These are phyloP conservation scores for Suhomyces vadensis DNA, from an alignment of 805 yeast genomes.

Conservation along the genomic window DNA sequence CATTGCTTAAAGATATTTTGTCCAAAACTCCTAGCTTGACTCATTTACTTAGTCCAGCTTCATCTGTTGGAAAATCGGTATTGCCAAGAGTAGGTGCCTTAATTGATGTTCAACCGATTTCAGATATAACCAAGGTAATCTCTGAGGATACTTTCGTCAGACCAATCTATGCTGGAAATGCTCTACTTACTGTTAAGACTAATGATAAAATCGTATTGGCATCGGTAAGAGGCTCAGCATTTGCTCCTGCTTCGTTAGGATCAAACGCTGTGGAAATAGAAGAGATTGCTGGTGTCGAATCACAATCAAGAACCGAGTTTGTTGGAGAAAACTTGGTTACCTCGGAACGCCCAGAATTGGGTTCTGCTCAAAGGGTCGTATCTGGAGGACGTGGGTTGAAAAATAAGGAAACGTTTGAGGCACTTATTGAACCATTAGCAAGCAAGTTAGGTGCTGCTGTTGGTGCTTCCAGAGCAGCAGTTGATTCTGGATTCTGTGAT, in stretches of 20 bases:
- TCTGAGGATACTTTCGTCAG: slow-evolving; percentile 75
- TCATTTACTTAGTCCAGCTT: slow-evolving; percentile 77
- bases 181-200: slow-evolving; percentile 75
- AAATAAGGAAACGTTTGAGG: slow-evolving; percentile 82
- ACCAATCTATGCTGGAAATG: slow-evolving; percentile 97
- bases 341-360: slow-evolving; percentile 88
- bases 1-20: slow-evolving; percentile 55
- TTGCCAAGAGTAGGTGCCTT: slow-evolving; percentile 86
- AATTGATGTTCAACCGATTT: slow-evolving; percentile 82
- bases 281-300: slow-evolving; percentile 36
- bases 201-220: slow-evolving; percentile 64
- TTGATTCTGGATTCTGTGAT: slow-evolving; percentile 92
- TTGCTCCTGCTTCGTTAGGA: slow-evolving; percentile 47
- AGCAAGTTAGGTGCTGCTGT: slow-evolving; percentile 84
- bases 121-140: slow-evolving; percentile 73
- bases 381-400: slow-evolving; percentile 95
- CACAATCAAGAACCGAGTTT: slow-evolving; percentile 47
- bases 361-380: slow-evolving; percentile 77
- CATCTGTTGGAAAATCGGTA: slow-evolving; percentile 85
- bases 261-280: slow-evolving; percentile 46
- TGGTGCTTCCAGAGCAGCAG: slow-evolving; percentile 98
- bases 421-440: slow-evolving; percentile 79
- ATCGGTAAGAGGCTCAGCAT: slow-evolving; percentile 86
- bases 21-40: slow-evolving; percentile 48
- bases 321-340: slow-evolving; percentile 72